Percentiles rank a stretch among this genome's conserved stretches.
phyloP scores from a whole-genome alignment of 139 green algal species.

The Auxenochlorella pyrenoidosa region DNA sequence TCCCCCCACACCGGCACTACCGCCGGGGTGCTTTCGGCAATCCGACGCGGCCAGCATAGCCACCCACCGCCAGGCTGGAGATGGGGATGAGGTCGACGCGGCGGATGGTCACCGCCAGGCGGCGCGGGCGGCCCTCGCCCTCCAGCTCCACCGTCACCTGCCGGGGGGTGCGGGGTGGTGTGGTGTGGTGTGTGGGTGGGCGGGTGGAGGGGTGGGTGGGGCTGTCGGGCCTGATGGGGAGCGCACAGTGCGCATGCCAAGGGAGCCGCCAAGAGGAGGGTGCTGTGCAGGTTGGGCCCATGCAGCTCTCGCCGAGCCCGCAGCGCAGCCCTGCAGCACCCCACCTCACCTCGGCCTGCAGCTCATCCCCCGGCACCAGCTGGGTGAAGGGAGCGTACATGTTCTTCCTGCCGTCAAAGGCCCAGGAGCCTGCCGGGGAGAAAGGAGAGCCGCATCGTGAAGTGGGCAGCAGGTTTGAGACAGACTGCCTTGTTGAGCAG shows the following conservation, averaged over 20 bases:
- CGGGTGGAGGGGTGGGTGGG: too few species aligned
- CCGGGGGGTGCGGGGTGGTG: too few species aligned
- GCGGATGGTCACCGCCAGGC: slow-evolving; percentile 34
- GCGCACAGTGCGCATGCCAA: too few species aligned
- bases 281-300: too few species aligned
- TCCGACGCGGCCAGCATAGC: too few species aligned
- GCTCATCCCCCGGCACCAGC: slow-evolving; percentile 25
- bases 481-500: too few species aligned
- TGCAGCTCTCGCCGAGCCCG: too few species aligned
- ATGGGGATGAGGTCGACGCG: slow-evolving; percentile 38
- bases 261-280: too few species aligned
- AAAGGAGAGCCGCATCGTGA: background rate
- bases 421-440: slow-evolving; percentile 17
- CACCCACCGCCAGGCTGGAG: background rate
- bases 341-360: slow-evolving; percentile 15
- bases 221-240: too few species aligned
- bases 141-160: slow-evolving; percentile 31
- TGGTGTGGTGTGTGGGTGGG: background rate
- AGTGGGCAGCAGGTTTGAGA: background rate
- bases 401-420: slow-evolving; percentile 47
- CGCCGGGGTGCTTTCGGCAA: too few species aligned
- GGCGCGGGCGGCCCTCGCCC: slow-evolving; percentile 24
- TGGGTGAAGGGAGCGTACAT: slow-evolving; percentile 35
- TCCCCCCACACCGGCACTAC: too few species aligned
- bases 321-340: too few species aligned